These are phyloP conservation scores for Cystofilobasidium ferigula DNA, from an alignment of 768 basidiomycete species.

Conservation along the genomic window DNA sequence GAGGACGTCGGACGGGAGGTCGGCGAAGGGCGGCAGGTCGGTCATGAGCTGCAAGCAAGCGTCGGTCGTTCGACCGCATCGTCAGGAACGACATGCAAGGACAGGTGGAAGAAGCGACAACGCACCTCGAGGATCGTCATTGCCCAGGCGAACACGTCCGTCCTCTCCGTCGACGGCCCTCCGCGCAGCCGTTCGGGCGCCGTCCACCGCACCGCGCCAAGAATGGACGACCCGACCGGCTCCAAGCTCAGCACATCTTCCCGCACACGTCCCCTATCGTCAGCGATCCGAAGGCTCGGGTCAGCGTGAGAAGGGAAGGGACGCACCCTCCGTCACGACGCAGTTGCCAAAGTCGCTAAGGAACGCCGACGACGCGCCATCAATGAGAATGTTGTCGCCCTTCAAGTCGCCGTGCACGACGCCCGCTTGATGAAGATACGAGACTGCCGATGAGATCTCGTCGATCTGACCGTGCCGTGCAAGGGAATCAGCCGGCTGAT, in stretches of 20 bases:
- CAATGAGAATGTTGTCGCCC: slow-evolving; percentile 11
- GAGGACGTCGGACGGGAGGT: not conserved
- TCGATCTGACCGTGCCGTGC: too few species aligned
- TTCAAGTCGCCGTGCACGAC: slow-evolving; percentile 11
- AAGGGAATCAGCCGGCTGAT: not conserved
- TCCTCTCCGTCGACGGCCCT: not conserved
- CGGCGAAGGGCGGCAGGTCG: slow-evolving; percentile 1
- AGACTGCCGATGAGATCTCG: slow-evolving; percentile 1
- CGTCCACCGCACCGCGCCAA: not conserved
- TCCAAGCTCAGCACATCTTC: slow-evolving; percentile 1
- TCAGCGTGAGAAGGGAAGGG: not conserved
- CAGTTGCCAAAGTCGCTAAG: slow-evolving; percentile 5
- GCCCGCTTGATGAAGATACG: not conserved
- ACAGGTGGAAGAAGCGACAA: not conserved
- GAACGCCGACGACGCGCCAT: not conserved
- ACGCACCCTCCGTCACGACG: not conserved
- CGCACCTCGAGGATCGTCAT: slow-evolving; percentile 9
- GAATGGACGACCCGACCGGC: not conserved
- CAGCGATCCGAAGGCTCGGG: not conserved
- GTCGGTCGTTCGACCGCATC: not conserved
- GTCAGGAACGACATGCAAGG: not conserved
- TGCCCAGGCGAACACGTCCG: not conserved
- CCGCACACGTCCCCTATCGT: too few species aligned
- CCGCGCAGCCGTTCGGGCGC: not conserved
- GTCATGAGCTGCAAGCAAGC: not conserved